Conservation (phyloP, 164 flowering plant species). For the Vitis rupestris region DNA sequence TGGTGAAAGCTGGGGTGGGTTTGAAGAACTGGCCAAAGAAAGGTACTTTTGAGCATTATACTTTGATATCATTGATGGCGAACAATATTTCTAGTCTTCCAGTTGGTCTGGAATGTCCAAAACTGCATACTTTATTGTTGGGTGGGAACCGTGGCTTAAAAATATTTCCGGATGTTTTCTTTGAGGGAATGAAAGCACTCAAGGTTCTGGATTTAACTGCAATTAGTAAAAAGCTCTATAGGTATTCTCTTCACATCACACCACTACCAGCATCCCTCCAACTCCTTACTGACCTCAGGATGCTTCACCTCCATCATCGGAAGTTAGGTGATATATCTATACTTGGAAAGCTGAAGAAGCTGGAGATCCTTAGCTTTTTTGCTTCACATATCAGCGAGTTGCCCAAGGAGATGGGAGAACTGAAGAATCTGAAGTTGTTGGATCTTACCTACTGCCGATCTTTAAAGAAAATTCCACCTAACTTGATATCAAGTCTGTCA, state of each 20-base stretch:
- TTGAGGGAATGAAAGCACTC: slow-evolving; percentile 2
- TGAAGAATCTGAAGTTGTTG: too few species aligned
- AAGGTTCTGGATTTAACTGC: background rate
- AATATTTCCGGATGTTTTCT: background rate
- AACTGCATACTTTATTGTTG: slow-evolving; percentile 4
- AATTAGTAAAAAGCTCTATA: background rate
- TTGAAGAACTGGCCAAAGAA: background rate
- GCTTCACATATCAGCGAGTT: too few species aligned
- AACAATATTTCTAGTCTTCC: background rate
- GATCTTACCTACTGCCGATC: background rate
- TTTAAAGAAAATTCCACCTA: background rate
- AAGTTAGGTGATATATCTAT: too few species aligned
- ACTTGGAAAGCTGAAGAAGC: too few species aligned
- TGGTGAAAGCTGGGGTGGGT: slow-evolving; percentile 3
- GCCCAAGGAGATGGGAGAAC: too few species aligned
- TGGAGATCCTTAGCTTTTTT: too few species aligned
- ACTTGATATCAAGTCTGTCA: background rate
- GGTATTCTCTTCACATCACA: background rate
- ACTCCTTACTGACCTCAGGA: background rate
- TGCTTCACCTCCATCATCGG: too few species aligned
- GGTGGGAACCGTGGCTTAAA: background rate
- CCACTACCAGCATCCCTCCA: background rate
- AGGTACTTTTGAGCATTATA: background rate
- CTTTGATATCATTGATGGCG: slow-evolving; percentile 2
- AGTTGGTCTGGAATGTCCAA: slow-evolving; percentile 4